Evolutionary conservation across 2,329 filamentous ascomycete genomes (phyloP), one percentile per base, ranked within the genome.

Genomic region (Lachnellula occidentalis): DNA sequence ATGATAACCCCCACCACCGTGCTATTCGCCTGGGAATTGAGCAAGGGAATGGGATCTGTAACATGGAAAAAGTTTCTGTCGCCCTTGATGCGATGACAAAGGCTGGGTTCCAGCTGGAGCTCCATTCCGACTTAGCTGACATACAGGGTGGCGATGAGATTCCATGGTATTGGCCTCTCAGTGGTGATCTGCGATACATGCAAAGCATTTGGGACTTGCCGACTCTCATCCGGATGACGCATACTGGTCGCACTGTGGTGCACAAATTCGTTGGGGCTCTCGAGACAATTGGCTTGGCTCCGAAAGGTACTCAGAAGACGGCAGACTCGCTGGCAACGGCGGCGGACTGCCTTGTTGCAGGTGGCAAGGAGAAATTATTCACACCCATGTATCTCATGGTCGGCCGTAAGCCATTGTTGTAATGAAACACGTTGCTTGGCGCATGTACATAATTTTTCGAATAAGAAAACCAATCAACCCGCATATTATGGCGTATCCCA

Each of bases 341-440:
- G 24, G 91, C 81, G 9, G 92, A 96, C 72, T 87, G 83, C 66
- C 76, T 96, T 45, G 92, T 96, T n/a, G 88, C 87, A 46, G 92
- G 92, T 72, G 92, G 84, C 36, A 82, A 83, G 71, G 79, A 91
- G 76, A 87, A 94, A 71, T 81, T 96, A 21, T 96, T 96, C 75
- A 96, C 92, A 1, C 92, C 92, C 53, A 96, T 96, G 92, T 96
- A 95, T 76, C 77, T 96, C 67, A 96, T 96, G 88, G 82, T 96
- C 57, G 92, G 83, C 56, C 84, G 87, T 74, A 96, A 96, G 80
- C 90, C 92, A 52, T 22, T 22, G 22, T 22, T 22, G 22, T 22
- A 22, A 22, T 22, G 45, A 22, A 22, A 22, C 22, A 22, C 22
- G 22, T 22, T 22, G 22, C 22, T 22, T 22, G 22, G 22, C 22